Evolutionary conservation across 495 filamentous ascomycete species (phyloP).

Genomic region (Coniosporium apollinis): DNA sequence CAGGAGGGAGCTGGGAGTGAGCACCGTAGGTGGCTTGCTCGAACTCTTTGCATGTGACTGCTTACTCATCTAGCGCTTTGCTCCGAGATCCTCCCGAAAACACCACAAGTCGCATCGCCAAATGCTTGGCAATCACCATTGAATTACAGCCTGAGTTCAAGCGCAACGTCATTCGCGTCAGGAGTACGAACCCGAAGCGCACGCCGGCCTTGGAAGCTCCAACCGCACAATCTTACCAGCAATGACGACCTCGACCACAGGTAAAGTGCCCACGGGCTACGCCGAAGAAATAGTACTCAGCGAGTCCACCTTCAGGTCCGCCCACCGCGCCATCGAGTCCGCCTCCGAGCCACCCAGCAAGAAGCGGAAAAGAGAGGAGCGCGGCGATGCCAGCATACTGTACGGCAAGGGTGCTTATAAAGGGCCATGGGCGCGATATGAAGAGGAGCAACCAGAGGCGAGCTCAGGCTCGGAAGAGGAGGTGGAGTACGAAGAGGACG

Average conservation of each 20-base stretch:
- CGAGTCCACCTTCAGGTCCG: constrained; percentile 59
- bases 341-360: constrained; percentile 51
- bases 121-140: too few relatives aligned
- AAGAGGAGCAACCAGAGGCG: constrained; percentile 28
- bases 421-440: constrained; percentile 86
- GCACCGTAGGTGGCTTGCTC: too few relatives aligned
- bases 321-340: constrained; percentile 56
- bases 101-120: too few relatives aligned
- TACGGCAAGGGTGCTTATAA: constrained; percentile 78
- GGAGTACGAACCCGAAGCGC: too few relatives aligned
- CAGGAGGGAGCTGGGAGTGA: too few relatives aligned
- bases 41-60: too few relatives aligned
- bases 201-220: too few relatives aligned
- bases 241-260: constrained; percentile 81
- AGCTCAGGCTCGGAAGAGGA: constrained; percentile 38
- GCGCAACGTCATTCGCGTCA: too few relatives aligned
- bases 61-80: too few relatives aligned
- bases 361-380: constrained; percentile 60
- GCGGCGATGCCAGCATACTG: constrained; percentile 65
- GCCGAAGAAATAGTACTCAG: constrained; percentile 80
- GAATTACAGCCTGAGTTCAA: too few relatives aligned
- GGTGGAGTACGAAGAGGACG: constrained; percentile 64
- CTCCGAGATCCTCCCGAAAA: too few relatives aligned
- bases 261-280: constrained; percentile 77
- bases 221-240: too few relatives aligned